Evolutionary conservation across 78 protist species (phyloP).

Genomic region (Protostelium mycophagum): DNA sequence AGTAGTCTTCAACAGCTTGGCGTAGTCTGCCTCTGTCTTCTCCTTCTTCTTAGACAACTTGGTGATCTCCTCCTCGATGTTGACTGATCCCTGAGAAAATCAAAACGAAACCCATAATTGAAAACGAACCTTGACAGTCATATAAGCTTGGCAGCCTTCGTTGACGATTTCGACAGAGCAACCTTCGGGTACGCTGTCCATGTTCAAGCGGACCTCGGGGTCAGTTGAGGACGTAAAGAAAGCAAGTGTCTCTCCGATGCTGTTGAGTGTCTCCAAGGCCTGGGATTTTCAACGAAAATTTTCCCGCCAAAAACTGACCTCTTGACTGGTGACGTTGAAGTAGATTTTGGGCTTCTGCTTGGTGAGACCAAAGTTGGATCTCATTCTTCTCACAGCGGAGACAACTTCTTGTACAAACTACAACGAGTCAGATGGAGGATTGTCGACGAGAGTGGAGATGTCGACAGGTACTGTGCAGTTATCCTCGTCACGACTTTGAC

Average conservation of each 20-base stretch:
- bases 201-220: not conserved
- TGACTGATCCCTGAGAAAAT: constrained; percentile 18
- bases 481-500: too few species aligned
- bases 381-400: not conserved
- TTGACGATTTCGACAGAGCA: constrained; percentile 20
- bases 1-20: constrained; percentile 9
- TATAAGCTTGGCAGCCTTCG: constrained; percentile 9
- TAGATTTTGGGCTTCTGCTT: constrained; percentile 4
- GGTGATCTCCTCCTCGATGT: constrained; percentile 28
- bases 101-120: not conserved
- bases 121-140: constrained; percentile 12
- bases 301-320: not conserved
- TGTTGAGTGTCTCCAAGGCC: not conserved
- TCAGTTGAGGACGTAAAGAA: not conserved
- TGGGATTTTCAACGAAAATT: not conserved
- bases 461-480: too few species aligned
- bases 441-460: too few species aligned
- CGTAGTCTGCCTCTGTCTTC: constrained; percentile 1
- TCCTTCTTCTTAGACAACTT: constrained; percentile 31
- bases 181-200: not conserved
- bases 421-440: not conserved
- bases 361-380: not conserved
- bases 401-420: not conserved
- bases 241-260: not conserved
- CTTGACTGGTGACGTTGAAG: not conserved